phyloP scores from a whole-genome alignment of 1,139 yeast genomes.

The Hyphopichia fennica region DNA sequence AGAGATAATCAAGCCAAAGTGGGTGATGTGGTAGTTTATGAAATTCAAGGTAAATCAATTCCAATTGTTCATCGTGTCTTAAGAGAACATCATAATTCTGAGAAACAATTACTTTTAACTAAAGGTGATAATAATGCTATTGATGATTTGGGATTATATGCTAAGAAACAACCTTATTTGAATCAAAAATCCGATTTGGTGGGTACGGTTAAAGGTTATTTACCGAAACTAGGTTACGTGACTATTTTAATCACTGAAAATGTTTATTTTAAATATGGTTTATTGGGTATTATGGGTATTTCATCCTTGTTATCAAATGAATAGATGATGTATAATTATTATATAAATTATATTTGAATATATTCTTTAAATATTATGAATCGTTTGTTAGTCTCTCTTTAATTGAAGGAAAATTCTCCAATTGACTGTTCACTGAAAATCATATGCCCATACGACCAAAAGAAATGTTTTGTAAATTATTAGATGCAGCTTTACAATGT shows the following conservation, averaged over 20 bases:
- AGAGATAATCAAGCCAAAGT: constrained; percentile 65
- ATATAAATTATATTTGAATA: too few relatives aligned
- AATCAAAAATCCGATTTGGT: constrained; percentile 75
- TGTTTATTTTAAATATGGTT: constrained; percentile 66
- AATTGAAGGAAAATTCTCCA: too few relatives aligned
- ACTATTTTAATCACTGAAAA: constrained; percentile 94
- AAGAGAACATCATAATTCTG: constrained; percentile 64
- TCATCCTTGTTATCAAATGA: constrained; percentile 55
- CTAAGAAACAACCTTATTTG: constrained; percentile 72
- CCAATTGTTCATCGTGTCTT: constrained; percentile 96
- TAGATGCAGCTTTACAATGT: too few relatives aligned
- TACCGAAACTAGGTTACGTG: constrained; percentile 90
- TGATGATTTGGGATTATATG: constrained; percentile 86
- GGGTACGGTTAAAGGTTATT: constrained; percentile 87
- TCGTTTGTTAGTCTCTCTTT: too few relatives aligned
- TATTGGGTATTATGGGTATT: constrained; percentile 68
- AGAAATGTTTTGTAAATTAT: too few relatives aligned
- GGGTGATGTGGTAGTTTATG: constrained; percentile 98
- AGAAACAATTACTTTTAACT: constrained; percentile 77
- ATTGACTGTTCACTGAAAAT: too few relatives aligned
- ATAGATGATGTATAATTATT: constrained; percentile 9
- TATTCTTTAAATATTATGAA: too few relatives aligned
- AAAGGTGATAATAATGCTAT: constrained; percentile 96
- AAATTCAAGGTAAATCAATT: constrained; percentile 72
- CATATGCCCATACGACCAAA: too few relatives aligned